Evolutionary conservation across 495 filamentous ascomycete species (phyloP), one percentile per base, ranked within the genome.

Genomic region (Trichoderma gamsii): DNA sequence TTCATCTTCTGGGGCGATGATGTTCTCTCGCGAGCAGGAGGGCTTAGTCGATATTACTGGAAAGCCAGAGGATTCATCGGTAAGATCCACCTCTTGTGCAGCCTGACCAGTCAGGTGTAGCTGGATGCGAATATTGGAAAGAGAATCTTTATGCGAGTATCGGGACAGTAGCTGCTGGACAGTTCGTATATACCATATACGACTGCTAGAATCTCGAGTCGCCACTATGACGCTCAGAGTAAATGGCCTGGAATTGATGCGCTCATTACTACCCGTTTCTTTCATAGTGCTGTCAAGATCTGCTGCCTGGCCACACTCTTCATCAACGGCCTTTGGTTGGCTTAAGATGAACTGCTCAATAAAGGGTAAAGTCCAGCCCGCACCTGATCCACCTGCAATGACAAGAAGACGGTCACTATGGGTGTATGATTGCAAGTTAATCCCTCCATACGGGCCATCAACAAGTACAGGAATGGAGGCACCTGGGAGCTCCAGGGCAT

Each of bases 391-490:
- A 16, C 85, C 85, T 0, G 83, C 79, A 16, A 87, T 76, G 41
- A 86, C 74, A 11, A 87, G 68, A 3, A 76, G 63, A 4, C 73
- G 78, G 41, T 83, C 79, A n/a, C 76, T 79, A 0, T 49, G 69
- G 5, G 68, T 41, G 51, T 75, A 41, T 15, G 72, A 52, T 38
- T 61, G 64, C 9, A 66, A 70, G 51, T 67, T 61, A 12, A 75
- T 66, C 80, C 90, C 90, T 13, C 91, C 91, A 69, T 94, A 94
- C 0, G 91, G 91, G 0, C 91, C 91, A 71, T 93, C 91, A 4
- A 94, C 72, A 66, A 88, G 85, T 15, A 89, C 87, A 4, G 84
- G 83, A 70, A 90, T 90, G 18, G 64, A 71, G 27, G 69, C 67
- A 1, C 69, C 70, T 0, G 71, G 71, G 6, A 64, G 44, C 27